A percentile compares a stretch with the other conserved stretches of the same genome.
Evolutionary conservation across 495 filamentous ascomycete species (phyloP).

Genomic region (Aspergillus saccharolyticus): DNA sequence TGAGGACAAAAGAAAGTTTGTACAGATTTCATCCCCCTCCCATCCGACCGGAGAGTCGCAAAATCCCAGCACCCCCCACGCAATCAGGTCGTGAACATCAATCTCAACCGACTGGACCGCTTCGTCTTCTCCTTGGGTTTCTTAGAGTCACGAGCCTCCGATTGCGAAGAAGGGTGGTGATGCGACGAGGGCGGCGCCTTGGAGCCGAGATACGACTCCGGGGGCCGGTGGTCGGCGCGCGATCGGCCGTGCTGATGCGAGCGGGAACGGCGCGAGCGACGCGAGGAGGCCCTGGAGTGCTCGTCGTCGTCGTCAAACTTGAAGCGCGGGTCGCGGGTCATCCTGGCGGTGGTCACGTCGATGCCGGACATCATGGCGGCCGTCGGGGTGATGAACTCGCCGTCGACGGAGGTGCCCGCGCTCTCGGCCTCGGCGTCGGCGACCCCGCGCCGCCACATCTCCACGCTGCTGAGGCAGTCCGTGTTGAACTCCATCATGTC

Average conservation of each 20-base stretch:
- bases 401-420: slow-evolving; percentile 66
- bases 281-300: slow-evolving; percentile 31
- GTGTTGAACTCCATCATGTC: slow-evolving; percentile 55
- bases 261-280: slow-evolving; percentile 37
- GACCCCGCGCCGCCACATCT: slow-evolving; percentile 83
- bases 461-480: slow-evolving; percentile 59
- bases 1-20: too few relatives aligned
- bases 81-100: too few relatives aligned
- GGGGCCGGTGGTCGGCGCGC: too few relatives aligned
- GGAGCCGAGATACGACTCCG: slow-evolving; percentile 2
- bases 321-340: slow-evolving; percentile 33
- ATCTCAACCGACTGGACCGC: too few relatives aligned
- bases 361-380: slow-evolving; percentile 59
- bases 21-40: too few relatives aligned
- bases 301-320: slow-evolving; percentile 34
- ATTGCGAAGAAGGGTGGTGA: slow-evolving; percentile 17
- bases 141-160: too few relatives aligned
- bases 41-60: too few relatives aligned
- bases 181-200: slow-evolving; percentile 21
- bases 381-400: slow-evolving; percentile 78
- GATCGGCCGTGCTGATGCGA: slow-evolving; percentile 10
- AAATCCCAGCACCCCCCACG: too few relatives aligned
- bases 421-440: slow-evolving; percentile 58
- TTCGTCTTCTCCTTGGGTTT: too few relatives aligned
- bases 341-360: slow-evolving; percentile 36